Evolutionary conservation across 2,329 filamentous ascomycete species (phyloP).

Genomic region (Penicillium sp.): DNA sequence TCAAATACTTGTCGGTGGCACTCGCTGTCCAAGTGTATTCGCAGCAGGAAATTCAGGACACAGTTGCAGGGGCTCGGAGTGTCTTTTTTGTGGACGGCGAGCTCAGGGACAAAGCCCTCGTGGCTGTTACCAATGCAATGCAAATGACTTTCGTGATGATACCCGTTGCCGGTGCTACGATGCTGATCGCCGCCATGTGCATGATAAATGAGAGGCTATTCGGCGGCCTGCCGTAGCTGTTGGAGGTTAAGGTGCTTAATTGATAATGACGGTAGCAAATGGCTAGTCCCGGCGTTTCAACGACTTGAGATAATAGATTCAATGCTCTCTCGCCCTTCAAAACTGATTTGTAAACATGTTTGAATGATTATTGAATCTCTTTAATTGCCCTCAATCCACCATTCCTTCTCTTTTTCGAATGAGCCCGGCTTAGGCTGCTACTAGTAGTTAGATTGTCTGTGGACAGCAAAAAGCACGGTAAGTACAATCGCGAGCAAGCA

Average conservation of each 20-base stretch:
- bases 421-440: no score
- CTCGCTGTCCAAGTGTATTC: slow-evolving; percentile 33
- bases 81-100: slow-evolving; percentile 28
- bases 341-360: no score
- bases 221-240: background rate
- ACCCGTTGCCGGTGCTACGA: background rate
- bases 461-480: no score
- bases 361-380: no score
- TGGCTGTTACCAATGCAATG: background rate
- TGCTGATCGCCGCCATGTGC: background rate
- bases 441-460: no score
- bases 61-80: slow-evolving; percentile 40
- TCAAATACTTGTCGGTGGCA: slow-evolving; percentile 31
- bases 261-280: no score
- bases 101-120: background rate
- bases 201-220: background rate
- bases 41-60: slow-evolving; percentile 33
- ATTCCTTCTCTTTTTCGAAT: no score
- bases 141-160: background rate
- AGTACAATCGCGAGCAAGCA: no score
- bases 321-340: no score
- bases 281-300: no score
- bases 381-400: no score
- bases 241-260: background rate
- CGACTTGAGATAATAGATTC: no score